Evolutionary conservation across 192 early-diverging fungal species (phyloP).

Genomic region (Rhizoclosmatium globosum): DNA sequence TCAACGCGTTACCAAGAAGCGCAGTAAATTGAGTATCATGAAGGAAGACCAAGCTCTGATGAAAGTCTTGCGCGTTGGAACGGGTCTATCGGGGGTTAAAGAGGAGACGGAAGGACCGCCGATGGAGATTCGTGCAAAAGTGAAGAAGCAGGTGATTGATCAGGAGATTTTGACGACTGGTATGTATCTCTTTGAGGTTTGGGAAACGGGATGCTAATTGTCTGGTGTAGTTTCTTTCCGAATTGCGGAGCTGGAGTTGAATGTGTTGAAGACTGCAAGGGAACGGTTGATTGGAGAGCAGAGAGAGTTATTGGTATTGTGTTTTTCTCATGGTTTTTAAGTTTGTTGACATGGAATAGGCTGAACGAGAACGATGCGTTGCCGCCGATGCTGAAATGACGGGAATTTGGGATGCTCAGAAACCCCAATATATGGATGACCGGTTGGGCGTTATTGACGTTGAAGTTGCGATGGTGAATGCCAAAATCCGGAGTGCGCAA

Average conservation of each 20-base stretch:
- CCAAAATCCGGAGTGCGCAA: constrained; percentile 39
- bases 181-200: background rate
- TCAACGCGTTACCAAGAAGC: background rate
- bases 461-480: constrained; percentile 47
- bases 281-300: constrained; percentile 54
- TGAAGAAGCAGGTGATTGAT: constrained; percentile 62
- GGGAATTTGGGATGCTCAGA: constrained; percentile 44
- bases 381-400: constrained; percentile 46
- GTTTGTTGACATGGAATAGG: constrained; percentile 28
- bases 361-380: constrained; percentile 53
- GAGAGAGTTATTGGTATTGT: constrained; percentile 45
- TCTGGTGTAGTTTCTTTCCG: constrained; percentile 39
- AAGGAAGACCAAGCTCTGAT: constrained; percentile 21
- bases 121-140: constrained; percentile 42
- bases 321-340: background rate
- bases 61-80: background rate
- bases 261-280: constrained; percentile 38
- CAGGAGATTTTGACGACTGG: constrained; percentile 51
- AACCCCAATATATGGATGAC: constrained; percentile 62
- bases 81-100: background rate
- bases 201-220: background rate
- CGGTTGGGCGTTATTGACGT: constrained; percentile 53
- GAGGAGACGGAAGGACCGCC: constrained; percentile 1
- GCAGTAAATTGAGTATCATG: background rate
- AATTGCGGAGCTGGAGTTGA: constrained; percentile 42